phyloP scores from a whole-genome alignment of 306 rosid species.

The Prunus fruticosa region DNA sequence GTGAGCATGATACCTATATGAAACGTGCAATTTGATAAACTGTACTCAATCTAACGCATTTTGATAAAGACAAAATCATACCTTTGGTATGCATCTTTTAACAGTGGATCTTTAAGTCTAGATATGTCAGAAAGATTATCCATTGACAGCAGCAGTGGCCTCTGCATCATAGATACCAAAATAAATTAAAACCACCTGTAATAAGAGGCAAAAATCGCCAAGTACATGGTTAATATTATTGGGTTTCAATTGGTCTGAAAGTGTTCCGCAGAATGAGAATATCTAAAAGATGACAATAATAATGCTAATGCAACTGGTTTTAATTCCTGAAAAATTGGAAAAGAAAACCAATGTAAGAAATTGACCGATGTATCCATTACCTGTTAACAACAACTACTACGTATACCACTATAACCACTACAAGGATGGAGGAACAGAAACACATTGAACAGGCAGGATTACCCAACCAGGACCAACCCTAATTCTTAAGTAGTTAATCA shows the following conservation, averaged over 20 bases:
- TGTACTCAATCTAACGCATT: not conserved
- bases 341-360: not conserved
- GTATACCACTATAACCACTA: slow-evolving; percentile 2
- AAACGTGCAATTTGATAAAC: slow-evolving; percentile 16
- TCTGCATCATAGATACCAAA: slow-evolving; percentile 74
- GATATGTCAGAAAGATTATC: slow-evolving; percentile 90
- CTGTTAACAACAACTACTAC: not conserved
- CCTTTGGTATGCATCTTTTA: slow-evolving; percentile 95
- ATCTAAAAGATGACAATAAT: not conserved
- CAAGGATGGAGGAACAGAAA: slow-evolving; percentile 1
- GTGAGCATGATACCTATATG: slow-evolving; percentile 80
- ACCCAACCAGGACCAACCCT: not conserved
- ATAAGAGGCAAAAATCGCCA: slow-evolving; percentile 14
- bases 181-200: slow-evolving; percentile 77
- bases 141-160: slow-evolving; percentile 74
- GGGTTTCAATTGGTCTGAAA: slow-evolving; percentile 22
- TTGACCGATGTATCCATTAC: not conserved
- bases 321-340: no score
- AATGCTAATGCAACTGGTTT: not conserved
- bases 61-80: slow-evolving; percentile 27
- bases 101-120: slow-evolving; percentile 86
- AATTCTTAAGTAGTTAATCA: not conserved
- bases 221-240: slow-evolving; percentile 15
- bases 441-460: slow-evolving; percentile 5
- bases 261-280: not conserved